These are phyloP conservation scores for Triticum aestivum DNA, from an alignment of 176 grass and related monocot species.

Conservation along the genomic window IWGSC_CS_RefSeq_v2.1 NC_057814.1:193883789-193884288, in stretches of 20 bases:
- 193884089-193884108: too few species aligned
- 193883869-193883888: neutral
- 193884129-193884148: too few species aligned
- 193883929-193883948: slow-evolving; percentile 31
- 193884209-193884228: too few species aligned
- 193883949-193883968: neutral
- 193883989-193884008: neutral
- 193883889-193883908: slow-evolving; percentile 34
- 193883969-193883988: neutral
- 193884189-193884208: too few species aligned
- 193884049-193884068: neutral
- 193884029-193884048: neutral
- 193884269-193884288: too few species aligned
- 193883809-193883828: neutral
- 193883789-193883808: neutral
- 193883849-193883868: neutral
- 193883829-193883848: neutral
- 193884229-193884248: too few species aligned
- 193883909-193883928: slow-evolving; percentile 37
- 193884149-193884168: too few species aligned
- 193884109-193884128: too few species aligned
- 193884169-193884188: too few species aligned
- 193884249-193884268: too few species aligned
- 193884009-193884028: rapidly evolving
- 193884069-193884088: too few species aligned